Conservation (phyloP, 2,329 filamentous ascomycete genomes). For the Alternaria metachromatica region DNA sequence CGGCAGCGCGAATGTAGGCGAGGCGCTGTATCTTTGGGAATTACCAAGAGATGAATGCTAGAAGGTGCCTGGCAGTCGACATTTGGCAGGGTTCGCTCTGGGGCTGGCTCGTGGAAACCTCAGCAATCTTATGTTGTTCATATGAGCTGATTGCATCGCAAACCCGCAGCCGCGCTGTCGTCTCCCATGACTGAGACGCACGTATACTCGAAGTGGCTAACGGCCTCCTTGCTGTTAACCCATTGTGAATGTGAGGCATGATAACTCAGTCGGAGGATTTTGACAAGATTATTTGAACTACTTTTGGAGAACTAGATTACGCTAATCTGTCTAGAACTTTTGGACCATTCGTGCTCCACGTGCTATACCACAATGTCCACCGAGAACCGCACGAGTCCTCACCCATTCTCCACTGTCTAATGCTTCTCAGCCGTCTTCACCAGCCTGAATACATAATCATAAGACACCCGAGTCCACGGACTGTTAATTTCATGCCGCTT, state of each 20-base stretch:
- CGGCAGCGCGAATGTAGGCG: neutral
- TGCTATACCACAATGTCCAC: neutral
- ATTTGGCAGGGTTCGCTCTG: neutral
- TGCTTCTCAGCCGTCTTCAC: neutral
- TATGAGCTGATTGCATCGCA: neutral
- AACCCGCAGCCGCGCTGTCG: neutral
- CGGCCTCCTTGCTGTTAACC: neutral
- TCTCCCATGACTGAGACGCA: neutral
- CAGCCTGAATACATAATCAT: neutral
- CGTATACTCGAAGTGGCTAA: neutral
- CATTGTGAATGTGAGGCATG: neutral
- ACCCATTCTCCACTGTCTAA: neutral
- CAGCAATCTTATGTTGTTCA: neutral
- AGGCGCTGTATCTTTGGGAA: constrained; percentile 10
- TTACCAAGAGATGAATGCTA: neutral
- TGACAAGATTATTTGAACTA: neutral
- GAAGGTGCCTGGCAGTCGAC: constrained; percentile 3
- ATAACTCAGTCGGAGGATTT: neutral
- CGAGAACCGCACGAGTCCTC: neutral
- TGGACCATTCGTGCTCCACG: neutral
- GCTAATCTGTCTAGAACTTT: neutral
- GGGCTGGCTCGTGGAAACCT: neutral
- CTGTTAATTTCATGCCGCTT: neutral
- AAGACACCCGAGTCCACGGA: no score
- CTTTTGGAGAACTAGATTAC: neutral